Evolutionary conservation across 1,139 yeast species (phyloP).

Genomic region (Ashbya aceris): DNA sequence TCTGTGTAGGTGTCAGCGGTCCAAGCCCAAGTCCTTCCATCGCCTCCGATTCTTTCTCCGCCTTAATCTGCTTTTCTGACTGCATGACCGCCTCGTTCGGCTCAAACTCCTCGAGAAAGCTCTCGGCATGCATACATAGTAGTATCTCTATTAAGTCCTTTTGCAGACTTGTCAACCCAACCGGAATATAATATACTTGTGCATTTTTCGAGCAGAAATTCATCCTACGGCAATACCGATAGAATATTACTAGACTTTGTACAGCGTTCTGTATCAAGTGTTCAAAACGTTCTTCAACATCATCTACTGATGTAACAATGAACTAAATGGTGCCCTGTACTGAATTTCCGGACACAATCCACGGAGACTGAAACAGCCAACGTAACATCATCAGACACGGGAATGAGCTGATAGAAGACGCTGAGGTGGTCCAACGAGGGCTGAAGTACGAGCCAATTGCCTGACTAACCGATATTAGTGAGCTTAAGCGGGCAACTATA

Average conservation of each 20-base stretch:
- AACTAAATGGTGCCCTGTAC: conserved; percentile 1
- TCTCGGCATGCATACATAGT: conserved; percentile 41
- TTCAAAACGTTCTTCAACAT: no score
- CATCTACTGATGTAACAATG: neutral
- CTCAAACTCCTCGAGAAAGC: conserved; percentile 30
- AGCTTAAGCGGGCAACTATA: no score
- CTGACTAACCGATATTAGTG: no score
- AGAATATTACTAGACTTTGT: conserved; percentile 2
- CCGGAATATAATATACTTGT: conserved; percentile 44
- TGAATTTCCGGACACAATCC: neutral
- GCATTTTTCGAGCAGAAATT: conserved; percentile 5
- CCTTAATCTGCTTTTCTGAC: conserved; percentile 7
- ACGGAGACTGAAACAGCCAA: no score
- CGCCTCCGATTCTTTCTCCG: conserved; percentile 9
- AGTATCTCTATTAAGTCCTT: conserved; percentile 46
- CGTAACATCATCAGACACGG: no score
- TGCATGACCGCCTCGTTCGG: conserved; percentile 9
- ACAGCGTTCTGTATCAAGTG: no score
- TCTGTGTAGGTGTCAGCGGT: conserved; percentile 24
- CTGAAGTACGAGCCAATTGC: no score
- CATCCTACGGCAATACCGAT: conserved; percentile 1
- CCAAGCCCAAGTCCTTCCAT: conserved; percentile 12
- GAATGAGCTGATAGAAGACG: no score
- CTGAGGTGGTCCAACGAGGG: no score
- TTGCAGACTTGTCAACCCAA: conserved; percentile 47